phyloP scores from a whole-genome alignment of 257 asterid species.

The Nicotiana tabacum region DNA sequence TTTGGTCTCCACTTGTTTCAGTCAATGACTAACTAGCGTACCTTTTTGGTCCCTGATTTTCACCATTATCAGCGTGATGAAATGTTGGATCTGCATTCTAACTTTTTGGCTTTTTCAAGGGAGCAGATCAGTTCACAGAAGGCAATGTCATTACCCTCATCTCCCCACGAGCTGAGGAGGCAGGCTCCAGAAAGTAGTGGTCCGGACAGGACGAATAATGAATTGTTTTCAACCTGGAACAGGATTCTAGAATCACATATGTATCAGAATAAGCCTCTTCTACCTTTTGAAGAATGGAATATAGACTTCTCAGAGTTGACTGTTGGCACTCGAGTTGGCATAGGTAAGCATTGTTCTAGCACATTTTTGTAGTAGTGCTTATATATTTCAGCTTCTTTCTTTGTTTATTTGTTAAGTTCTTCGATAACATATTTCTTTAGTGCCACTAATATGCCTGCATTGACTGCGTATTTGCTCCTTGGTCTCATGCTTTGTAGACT shows the following conservation, averaged over 20 bases:
- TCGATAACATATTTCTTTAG: background rate
- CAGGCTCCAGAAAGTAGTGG: slow-evolving; percentile 38
- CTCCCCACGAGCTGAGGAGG: slow-evolving; percentile 77
- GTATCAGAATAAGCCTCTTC: slow-evolving; percentile 72
- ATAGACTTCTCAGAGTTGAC: slow-evolving; percentile 83
- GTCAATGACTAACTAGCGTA: background rate
- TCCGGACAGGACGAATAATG: slow-evolving; percentile 40
- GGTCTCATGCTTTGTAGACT: background rate
- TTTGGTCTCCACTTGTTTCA: background rate
- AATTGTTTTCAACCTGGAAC: slow-evolving; percentile 79
- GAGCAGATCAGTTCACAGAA: slow-evolving; percentile 33
- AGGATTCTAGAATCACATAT: slow-evolving; percentile 66
- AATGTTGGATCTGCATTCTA: slow-evolving; percentile 26
- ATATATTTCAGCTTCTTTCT: background rate
- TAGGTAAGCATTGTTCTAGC: slow-evolving; percentile 49
- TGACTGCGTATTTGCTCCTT: background rate
- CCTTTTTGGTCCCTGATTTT: slow-evolving; percentile 22
- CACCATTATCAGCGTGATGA: slow-evolving; percentile 26
- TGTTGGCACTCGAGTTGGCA: slow-evolving; percentile 94
- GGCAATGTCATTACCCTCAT: slow-evolving; percentile 88
- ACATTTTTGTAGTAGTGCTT: background rate
- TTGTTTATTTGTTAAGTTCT: background rate
- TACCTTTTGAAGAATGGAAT: slow-evolving; percentile 91
- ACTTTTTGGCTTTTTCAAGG: slow-evolving; percentile 25
- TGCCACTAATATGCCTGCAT: background rate